These are phyloP conservation scores for Neofusicoccum ribis DNA, from an alignment of 2,329 filamentous ascomycete genomes.

Conservation along the genomic window DNA sequence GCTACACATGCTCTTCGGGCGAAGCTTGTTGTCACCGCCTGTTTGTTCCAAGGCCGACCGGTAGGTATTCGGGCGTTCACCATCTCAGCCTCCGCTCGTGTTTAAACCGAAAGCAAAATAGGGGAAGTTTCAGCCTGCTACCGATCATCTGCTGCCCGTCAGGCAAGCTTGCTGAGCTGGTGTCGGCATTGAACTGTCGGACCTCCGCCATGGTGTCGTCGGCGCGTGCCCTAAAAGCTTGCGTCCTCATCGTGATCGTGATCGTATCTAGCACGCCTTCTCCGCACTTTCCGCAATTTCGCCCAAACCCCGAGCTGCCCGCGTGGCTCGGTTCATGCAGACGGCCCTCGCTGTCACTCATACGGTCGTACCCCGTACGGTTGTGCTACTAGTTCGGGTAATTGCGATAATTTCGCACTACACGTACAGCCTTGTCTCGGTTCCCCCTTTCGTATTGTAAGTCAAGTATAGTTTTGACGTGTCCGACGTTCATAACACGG, in stretches of 20 bases:
- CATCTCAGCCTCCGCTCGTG: neutral
- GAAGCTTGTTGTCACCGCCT: neutral
- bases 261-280: neutral
- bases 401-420: constrained; percentile 5
- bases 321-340: neutral
- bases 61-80: neutral
- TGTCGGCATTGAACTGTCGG: neutral
- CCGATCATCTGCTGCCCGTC: neutral
- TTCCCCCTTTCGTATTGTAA: neutral
- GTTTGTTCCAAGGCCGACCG: neutral
- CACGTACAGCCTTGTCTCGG: neutral
- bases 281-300: constrained; percentile 13
- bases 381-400: neutral
- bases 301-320: neutral
- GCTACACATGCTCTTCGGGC: neutral
- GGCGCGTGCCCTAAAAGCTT: neutral
- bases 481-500: too few species aligned
- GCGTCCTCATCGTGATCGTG: neutral
- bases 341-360: neutral
- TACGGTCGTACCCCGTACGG: neutral
- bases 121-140: constrained; percentile 14
- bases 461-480: neutral
- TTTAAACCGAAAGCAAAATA: neutral
- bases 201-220: neutral
- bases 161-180: neutral